A percentile compares a stretch with the other conserved stretches of the same genome.
These are phyloP conservation scores for Plenodomus lindquistii DNA, from an alignment of 2,329 filamentous ascomycete genomes.

Conservation along the genomic window DNA sequence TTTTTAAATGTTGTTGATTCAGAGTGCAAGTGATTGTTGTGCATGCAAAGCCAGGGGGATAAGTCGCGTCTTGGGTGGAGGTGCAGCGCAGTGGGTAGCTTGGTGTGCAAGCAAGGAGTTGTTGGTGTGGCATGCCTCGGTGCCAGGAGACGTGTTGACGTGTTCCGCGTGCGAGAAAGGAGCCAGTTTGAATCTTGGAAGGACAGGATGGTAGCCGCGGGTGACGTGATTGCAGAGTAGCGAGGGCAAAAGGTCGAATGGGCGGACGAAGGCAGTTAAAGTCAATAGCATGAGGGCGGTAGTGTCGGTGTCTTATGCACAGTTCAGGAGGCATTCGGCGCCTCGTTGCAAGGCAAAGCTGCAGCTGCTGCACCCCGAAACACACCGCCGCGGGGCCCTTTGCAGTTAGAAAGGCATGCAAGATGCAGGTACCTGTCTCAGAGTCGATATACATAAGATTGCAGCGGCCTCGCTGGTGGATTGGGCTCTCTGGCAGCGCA, in stretches of 20 bases:
- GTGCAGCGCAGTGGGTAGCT: too few species aligned
- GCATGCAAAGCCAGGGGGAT: too few species aligned
- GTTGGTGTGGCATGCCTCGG: too few species aligned
- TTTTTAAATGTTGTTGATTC: slow-evolving; percentile 23
- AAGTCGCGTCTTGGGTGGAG: too few species aligned
- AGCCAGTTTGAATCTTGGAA: background rate
- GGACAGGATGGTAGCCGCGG: background rate
- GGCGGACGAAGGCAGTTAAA: background rate
- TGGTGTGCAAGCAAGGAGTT: too few species aligned
- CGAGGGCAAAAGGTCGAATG: background rate
- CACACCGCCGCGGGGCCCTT: background rate
- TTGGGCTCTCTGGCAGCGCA: background rate
- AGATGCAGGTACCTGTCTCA: background rate
- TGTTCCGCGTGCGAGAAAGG: too few species aligned
- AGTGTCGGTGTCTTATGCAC: background rate
- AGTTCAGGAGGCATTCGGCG: background rate
- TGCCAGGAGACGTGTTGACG: too few species aligned
- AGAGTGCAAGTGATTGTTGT: too few species aligned
- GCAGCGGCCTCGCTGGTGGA: background rate
- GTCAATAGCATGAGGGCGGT: background rate
- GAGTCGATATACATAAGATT: background rate
- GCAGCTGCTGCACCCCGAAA: background rate
- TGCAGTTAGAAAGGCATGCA: too few species aligned
- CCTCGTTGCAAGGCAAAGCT: background rate
- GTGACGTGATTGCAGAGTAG: background rate